These are phyloP conservation scores for Chrysochromulina parva DNA, from an alignment of 78 protist species.

Conservation along the genomic window DNA sequence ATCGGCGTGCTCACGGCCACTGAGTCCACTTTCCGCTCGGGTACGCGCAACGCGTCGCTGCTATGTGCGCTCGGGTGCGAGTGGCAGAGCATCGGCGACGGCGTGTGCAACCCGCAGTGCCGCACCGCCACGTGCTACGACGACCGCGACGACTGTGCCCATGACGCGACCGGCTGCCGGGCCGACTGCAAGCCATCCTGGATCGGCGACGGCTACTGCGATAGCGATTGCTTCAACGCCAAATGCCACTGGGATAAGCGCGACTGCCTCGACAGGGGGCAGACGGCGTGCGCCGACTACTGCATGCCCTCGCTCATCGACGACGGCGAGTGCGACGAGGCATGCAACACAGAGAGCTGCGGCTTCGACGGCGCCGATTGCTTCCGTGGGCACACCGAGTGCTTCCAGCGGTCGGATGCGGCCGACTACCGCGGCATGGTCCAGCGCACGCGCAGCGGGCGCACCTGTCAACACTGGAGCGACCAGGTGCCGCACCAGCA, in stretches of 20 bases:
- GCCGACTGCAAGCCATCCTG: not conserved
- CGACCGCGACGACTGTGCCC: not conserved
- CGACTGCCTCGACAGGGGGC: not conserved
- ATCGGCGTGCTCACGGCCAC: no score
- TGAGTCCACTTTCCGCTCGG: no score
- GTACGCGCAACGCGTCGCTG: no score
- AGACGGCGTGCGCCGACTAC: not conserved
- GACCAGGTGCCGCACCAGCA: constrained; percentile 1
- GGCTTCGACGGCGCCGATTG: not conserved
- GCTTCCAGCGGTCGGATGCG: not conserved
- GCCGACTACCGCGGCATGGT: constrained; percentile 16
- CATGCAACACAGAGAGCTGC: not conserved
- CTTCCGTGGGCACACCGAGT: not conserved
- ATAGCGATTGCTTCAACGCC: not conserved
- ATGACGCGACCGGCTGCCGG: not conserved
- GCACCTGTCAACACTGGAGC: not conserved
- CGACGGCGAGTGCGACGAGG: constrained; percentile 8
- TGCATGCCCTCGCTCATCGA: not conserved
- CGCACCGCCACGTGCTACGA: not conserved
- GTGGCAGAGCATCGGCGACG: not conserved
- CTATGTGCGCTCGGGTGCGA: not conserved
- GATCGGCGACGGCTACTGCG: constrained; percentile 12
- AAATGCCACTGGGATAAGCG: not conserved
- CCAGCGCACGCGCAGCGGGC: not conserved
- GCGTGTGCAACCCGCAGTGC: not conserved